Conservation (phyloP, 2,329 filamentous ascomycete species). For the Akanthomyces dipterigenus region DNA sequence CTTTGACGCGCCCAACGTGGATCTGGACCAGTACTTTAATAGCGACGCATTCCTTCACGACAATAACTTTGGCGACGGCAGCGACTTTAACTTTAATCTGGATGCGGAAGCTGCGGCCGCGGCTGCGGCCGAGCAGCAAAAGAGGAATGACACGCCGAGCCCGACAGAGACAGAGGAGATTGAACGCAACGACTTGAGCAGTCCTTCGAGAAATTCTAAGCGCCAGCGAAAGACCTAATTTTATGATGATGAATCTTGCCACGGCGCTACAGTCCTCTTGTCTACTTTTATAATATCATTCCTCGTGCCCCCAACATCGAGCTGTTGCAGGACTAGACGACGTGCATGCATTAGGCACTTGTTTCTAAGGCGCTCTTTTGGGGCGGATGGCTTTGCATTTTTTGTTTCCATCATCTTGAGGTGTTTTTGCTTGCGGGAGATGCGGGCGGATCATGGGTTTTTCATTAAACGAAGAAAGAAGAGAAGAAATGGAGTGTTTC, state of each 20-base stretch:
- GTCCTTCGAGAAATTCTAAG: conserved; percentile 4
- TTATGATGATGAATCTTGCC: neutral
- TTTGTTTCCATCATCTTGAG: neutral
- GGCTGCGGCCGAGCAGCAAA: conserved; percentile 16
- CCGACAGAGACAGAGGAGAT: conserved; percentile 46
- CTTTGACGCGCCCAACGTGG: conserved; percentile 33
- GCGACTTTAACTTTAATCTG: conserved; percentile 47
- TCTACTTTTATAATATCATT: neutral
- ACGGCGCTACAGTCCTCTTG: neutral
- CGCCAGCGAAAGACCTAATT: conserved; percentile 8
- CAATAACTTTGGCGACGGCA: conserved; percentile 35
- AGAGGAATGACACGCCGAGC: conserved; percentile 34
- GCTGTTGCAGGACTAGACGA: neutral
- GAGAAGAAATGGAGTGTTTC: neutral
- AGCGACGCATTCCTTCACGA: conserved; percentile 34
- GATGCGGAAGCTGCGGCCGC: conserved; percentile 27
- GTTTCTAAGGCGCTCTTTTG: neutral
- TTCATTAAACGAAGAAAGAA: neutral
- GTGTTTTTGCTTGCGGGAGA: neutral
- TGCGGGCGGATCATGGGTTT: neutral
- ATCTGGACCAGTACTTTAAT: conserved; percentile 47
- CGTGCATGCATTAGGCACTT: neutral
- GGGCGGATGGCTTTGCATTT: neutral
- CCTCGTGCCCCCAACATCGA: neutral
- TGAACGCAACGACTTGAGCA: conserved; percentile 32